Evolutionary conservation across 371 early-diverging fungal species (phyloP), one percentile per base, ranked within the genome.

Genomic region (Mucor plumbeus): DNA sequence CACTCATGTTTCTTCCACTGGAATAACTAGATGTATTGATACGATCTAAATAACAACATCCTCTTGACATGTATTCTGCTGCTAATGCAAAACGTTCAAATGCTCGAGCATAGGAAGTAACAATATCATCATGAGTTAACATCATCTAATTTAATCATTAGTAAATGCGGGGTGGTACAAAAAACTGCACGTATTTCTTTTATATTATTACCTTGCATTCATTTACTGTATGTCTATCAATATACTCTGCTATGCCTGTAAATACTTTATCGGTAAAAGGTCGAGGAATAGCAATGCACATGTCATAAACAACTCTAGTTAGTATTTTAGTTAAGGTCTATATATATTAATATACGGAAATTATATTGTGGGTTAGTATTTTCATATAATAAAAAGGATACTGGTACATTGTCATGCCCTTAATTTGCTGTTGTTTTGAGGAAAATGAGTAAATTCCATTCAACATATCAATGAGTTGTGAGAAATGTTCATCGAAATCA

Each of bases 31-130:
- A 63, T 43, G 80, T 70, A 19, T 89, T 83, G 48, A 86, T 75
- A 31, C 87, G 74, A 75, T 95, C 94, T 60, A 95, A 80, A 64
- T 91, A 91, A 36, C 90, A 88, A 71, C 95, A 94, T 2, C 90
- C 84, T 33, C 71, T 68, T 62, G 92, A 88, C 48, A 87, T 80
- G 67, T 85, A 89, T 41, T 72, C 72, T 0, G 94, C 79, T 26
- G 94, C 94, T 17, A 85, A 63, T 14, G 78, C 81, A 72, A 89
- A 95, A 34, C 80, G 74, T 41, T 88, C 82, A 88, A 94, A 95
- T 61, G 90, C 89, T 48, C 64, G 62, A 11, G 93, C 88, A 69
- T 94, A 95, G 5, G 90, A 80, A 8, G 88, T 78, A 3, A 91
- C 90, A 31, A 92, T 72, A 66, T 94, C 92, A 61, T 90, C 89